Percentiles rank a stretch among this genome's conserved stretches.
Evolutionary conservation across 371 early-diverging fungal genomes (phyloP).

Genomic region (Cokeromyces recurvatus): DNA sequence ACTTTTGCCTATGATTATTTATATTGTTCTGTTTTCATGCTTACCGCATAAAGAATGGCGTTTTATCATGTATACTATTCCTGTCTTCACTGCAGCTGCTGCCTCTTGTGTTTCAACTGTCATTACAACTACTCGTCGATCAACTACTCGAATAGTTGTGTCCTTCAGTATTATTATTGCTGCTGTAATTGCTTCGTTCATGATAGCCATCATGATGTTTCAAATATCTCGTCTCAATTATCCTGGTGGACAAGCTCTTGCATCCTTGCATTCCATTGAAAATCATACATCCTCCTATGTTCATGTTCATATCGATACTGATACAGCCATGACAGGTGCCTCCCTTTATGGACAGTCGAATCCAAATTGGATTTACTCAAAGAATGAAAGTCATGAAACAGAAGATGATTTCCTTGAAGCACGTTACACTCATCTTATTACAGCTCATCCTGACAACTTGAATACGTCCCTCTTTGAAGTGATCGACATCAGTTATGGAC

Average conservation of each 20-base stretch:
- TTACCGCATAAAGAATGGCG: constrained; percentile 97
- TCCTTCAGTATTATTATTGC: constrained; percentile 22
- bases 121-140: constrained; percentile 13
- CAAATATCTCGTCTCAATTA: constrained; percentile 77
- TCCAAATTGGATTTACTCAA: constrained; percentile 57
- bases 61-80: constrained; percentile 87
- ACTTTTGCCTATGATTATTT: constrained; percentile 52
- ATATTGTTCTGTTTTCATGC: constrained; percentile 64
- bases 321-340: constrained; percentile 85
- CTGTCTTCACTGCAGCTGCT: constrained; percentile 77
- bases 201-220: constrained; percentile 44
- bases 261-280: constrained; percentile 53
- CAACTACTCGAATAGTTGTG: too few species aligned
- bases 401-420: constrained; percentile 49
- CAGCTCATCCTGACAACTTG: constrained; percentile 42
- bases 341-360: constrained; percentile 65
- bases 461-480: constrained; percentile 37
- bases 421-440: constrained; percentile 65
- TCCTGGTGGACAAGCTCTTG: constrained; percentile 84
- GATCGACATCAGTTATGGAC: constrained; percentile 29
- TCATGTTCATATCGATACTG: constrained; percentile 69
- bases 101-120: constrained; percentile 36
- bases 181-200: constrained; percentile 22
- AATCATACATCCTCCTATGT: constrained; percentile 3
- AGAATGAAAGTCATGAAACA: constrained; percentile 51